Evolutionary conservation across 768 basidiomycete genomes (phyloP), one percentile per base, ranked within the genome.

Genomic region (Holtermannia corniformis): DNA sequence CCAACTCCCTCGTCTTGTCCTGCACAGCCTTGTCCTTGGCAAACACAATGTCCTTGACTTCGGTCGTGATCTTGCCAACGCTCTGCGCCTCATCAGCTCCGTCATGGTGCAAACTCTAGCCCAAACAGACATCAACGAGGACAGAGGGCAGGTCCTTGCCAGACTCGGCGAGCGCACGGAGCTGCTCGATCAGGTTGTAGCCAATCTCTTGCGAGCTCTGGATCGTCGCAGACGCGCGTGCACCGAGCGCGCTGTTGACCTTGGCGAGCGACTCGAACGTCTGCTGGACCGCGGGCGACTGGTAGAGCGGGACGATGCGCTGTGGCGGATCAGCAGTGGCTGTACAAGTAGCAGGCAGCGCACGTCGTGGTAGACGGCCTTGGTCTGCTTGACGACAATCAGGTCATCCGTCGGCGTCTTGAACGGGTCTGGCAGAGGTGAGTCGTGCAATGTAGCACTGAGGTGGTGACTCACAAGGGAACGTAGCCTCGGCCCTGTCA

Each of bases 291-390:
- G 65, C 56, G 21, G 67, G 67, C 16, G 57, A 51, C 40, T 63
- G 58, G 46, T 63, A 41, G 40, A 55, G 43, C 22, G 64, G 67
- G n/a, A 54, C 48, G 57, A 66, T 40, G 44, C 64, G 62, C 64
- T 69, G 47, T 10, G n/a, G n/a, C n/a, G 23, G 22, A 46, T 21
- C 45, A 12, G 47, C 23, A 42, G 23, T 22, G 22, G 14, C n/a
- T 37, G 25, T 7, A 28, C 19, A 50, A 47, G 14, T 47, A 49
- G 16, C 11, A 20, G 28, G 5, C 13, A 51, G n/a, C 65, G 57
- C 45, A 72, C 70, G 24, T 59, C 62, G 54, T 72, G 66, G 54
- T 72, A 72, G 25, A 70, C 58, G 11, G 56, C 61, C 54, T 68
- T 63, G 51, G 60, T 64, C 51, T 70, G 66, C 60, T 68, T 62